Evolutionary conservation across 1,284 basidiomycete genomes (phyloP).

Genomic region (Limonomyces culmigenus): DNA sequence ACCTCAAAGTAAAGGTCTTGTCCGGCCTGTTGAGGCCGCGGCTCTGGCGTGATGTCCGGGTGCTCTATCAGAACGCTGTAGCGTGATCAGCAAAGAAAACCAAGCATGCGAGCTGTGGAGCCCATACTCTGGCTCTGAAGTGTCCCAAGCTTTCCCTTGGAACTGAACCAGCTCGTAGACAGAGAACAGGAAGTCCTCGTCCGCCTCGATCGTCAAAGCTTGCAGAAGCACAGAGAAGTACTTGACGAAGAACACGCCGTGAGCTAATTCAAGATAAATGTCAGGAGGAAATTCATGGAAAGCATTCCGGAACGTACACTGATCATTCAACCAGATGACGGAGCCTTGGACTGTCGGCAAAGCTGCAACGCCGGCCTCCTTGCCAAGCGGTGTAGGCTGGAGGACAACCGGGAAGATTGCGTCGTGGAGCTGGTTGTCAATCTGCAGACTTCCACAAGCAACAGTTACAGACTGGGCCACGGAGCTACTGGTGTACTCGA

Average conservation of each 20-base stretch:
- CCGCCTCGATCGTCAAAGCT: slow-evolving; percentile 87
- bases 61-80: slow-evolving; percentile 73
- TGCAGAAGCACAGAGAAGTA: slow-evolving; percentile 93
- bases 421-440: slow-evolving; percentile 97
- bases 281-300: too few species aligned
- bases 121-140: slow-evolving; percentile 44
- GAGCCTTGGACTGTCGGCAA: slow-evolving; percentile 87
- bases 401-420: slow-evolving; percentile 91
- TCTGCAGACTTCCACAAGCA: slow-evolving; percentile 82
- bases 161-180: slow-evolving; percentile 87
- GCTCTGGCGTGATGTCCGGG: slow-evolving; percentile 68
- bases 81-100: slow-evolving; percentile 1
- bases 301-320: slow-evolving; percentile 33
- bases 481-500: slow-evolving; percentile 77
- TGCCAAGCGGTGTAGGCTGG: slow-evolving; percentile 85
- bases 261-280: too few species aligned
- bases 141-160: slow-evolving; percentile 81
- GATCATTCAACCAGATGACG: slow-evolving; percentile 83
- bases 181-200: slow-evolving; percentile 93
- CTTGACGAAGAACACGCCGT: slow-evolving; percentile 94
- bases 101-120: neutral
- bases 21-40: slow-evolving; percentile 42
- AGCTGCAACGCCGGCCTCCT: slow-evolving; percentile 68
- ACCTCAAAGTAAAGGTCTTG: slow-evolving; percentile 92
- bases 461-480: slow-evolving; percentile 72